Base-by-base conservation (phyloP, 2,329 filamentous ascomycete genomes). In the Aspergillus pseudotamarii region DNA sequence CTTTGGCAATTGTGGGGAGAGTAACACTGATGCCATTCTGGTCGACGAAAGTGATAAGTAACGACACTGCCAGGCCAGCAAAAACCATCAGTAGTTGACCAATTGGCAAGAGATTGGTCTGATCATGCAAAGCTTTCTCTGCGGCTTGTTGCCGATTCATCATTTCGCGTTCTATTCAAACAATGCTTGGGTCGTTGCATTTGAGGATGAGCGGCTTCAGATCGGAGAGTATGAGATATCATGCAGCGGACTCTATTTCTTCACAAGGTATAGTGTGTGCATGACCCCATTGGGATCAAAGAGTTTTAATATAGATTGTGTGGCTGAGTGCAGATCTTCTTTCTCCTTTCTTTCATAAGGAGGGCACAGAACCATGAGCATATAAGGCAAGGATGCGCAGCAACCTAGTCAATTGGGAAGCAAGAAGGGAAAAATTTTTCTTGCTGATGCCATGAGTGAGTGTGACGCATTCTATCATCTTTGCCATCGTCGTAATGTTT, bases 1-100 rank as follows among this genome's bases (percentile, higher is more conserved):
- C 82, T 58, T 77, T 71, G 60, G 82, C 80, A 68, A 87, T 81
- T 34, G 83, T 83, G 32, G 85, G 85, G 45, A 87, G 72, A n/a
- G 82, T 81, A 2, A 82, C 79, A 2, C 81, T 82, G 60, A 88
- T 84, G 43, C 83, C 82, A 72, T 86, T 87, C 66, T 87, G 85
- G 69, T 88, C 85, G 58, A 86, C 82, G 64, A 84, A 86, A 14
- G 80, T 82, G 36, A 88, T 83, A 19, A 88, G 73, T 8, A 88
- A 75, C 0, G 84, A 82, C 16, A 84, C 75, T 1, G 86, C 80
- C 12, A 89, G 76, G 3, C 81, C 81, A 6, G 74, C 72, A 63
- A 88, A 86, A 51, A 87, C 84, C 26, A 78, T 63, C 57, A 78
- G 67, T 9, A 78, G 48, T 66, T 86, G 78, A 11, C 75, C 77